A percentile compares a stretch with the other conserved stretches of the same genome.
These are phyloP conservation scores for Glarea lozoyensis DNA, from an alignment of 495 filamentous ascomycete genomes.

Conservation along the genomic window DNA sequence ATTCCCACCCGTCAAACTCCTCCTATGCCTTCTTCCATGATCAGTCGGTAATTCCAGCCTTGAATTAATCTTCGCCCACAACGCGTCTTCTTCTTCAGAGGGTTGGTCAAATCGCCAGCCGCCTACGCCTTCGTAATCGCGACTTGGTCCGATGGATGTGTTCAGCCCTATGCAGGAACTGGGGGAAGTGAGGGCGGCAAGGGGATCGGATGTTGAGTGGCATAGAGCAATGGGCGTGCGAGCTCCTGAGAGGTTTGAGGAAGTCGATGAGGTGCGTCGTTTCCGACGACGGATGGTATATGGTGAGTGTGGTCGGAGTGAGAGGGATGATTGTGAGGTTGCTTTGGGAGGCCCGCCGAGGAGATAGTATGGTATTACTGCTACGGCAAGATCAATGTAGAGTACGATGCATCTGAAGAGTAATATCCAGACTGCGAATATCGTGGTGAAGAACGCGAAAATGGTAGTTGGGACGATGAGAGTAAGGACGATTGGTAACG, in stretches of 20 bases:
- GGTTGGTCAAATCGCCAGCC: constrained; percentile 58
- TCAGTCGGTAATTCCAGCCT: constrained; percentile 55
- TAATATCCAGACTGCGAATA: constrained; percentile 55
- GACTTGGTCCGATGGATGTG: constrained; percentile 35
- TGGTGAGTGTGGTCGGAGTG: no score
- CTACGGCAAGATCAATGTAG: constrained; percentile 59
- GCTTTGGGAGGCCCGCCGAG: constrained; percentile 25
- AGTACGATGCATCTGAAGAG: constrained; percentile 55
- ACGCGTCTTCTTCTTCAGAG: constrained; percentile 46
- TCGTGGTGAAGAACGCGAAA: constrained; percentile 61
- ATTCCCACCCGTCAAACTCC: constrained; percentile 15
- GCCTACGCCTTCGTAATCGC: constrained; percentile 82
- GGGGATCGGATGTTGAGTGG: neutral
- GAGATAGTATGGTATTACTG: constrained; percentile 49
- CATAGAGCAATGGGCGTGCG: constrained; percentile 21
- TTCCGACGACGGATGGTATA: constrained; percentile 26
- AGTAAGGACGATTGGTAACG: constrained; percentile 51
- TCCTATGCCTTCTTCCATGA: constrained; percentile 17
- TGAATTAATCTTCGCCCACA: constrained; percentile 69
- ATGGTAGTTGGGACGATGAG: constrained; percentile 60
- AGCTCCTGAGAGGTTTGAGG: constrained; percentile 26
- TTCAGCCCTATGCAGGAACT: constrained; percentile 26
- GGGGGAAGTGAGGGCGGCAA: constrained; percentile 8
- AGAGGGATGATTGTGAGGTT: neutral
- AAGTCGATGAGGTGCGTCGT: constrained; percentile 24